Evolutionary conservation across 1,284 basidiomycete genomes (phyloP).

Genomic region (Rugosomyces carneus): DNA sequence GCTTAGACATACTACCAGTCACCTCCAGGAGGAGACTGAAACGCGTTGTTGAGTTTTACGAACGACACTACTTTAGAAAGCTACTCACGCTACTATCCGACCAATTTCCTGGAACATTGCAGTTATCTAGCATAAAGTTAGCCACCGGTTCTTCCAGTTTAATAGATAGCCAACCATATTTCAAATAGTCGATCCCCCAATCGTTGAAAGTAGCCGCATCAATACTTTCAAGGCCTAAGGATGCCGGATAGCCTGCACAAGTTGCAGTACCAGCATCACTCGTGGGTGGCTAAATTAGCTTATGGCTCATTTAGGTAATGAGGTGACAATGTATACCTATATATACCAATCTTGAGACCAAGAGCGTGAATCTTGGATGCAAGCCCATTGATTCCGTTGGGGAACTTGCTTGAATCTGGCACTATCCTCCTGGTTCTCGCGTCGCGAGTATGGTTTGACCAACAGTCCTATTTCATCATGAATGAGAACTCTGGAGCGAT

Average conservation of each 20-base stretch:
- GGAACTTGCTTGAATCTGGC: conserved; percentile 47
- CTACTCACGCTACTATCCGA: conserved; percentile 33
- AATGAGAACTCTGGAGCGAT: background rate
- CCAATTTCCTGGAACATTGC: conserved; percentile 50
- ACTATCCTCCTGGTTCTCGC: conserved; percentile 36
- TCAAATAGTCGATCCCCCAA: conserved; percentile 54
- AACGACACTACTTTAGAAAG: background rate
- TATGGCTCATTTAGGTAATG: background rate
- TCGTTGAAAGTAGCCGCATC: conserved; percentile 46
- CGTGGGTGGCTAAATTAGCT: background rate
- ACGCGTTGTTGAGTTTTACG: background rate
- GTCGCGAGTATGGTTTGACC: conserved; percentile 39
- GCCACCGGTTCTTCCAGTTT: background rate
- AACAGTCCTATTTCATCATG: conserved; percentile 40
- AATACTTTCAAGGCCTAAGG: conserved; percentile 39
- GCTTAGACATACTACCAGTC: conserved; percentile 44
- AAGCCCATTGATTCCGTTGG: conserved; percentile 41
- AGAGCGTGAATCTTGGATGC: conserved; percentile 41
- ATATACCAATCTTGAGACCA: conserved; percentile 49
- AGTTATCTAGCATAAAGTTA: conserved; percentile 37
- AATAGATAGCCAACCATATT: conserved; percentile 37
- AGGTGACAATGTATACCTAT: conserved; percentile 29
- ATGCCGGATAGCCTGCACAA: conserved; percentile 48
- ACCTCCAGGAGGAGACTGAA: conserved; percentile 31
- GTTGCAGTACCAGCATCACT: conserved; percentile 52